These are phyloP conservation scores for Oryza glumipatula DNA, from an alignment of 176 grass and related monocot genomes.

Conservation along the genomic window DNA sequence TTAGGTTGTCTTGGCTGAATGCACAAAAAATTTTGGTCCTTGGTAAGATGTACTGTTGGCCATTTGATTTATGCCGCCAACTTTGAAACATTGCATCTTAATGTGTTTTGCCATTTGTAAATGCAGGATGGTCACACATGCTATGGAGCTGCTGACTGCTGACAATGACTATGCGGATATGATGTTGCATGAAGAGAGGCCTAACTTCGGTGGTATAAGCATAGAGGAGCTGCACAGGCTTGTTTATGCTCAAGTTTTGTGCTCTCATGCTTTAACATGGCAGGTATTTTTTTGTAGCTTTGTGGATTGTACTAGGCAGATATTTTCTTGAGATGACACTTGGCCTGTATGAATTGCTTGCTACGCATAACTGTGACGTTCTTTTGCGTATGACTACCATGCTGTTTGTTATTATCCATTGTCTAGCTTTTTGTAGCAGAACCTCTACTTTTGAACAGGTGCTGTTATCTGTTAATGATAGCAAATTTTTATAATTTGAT, in stretches of 20 bases:
- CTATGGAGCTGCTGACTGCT: slow-evolving; percentile 80
- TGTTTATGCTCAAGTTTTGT: slow-evolving; percentile 89
- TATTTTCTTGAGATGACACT: not conserved
- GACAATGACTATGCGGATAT: slow-evolving; percentile 81
- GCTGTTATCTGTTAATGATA: slow-evolving; percentile 36
- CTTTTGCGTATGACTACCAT: not conserved
- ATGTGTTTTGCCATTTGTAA: slow-evolving; percentile 40
- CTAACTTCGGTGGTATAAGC: slow-evolving; percentile 78
- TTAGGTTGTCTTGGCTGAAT: slow-evolving; percentile 92
- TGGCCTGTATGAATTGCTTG: slow-evolving; percentile 13
- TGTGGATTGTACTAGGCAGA: slow-evolving; percentile 17
- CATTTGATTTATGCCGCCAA: slow-evolving; percentile 32
- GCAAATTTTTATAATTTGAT: slow-evolving; percentile 4
- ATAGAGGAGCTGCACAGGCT: slow-evolving; percentile 91
- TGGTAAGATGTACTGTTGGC: slow-evolving; percentile 63
- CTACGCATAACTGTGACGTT: slow-evolving; percentile 11
- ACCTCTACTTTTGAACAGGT: not conserved
- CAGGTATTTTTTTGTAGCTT: slow-evolving; percentile 73
- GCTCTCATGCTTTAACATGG: slow-evolving; percentile 95
- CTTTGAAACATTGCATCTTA: slow-evolving; percentile 17
- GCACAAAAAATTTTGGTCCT: slow-evolving; percentile 80
- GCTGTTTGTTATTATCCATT: slow-evolving; percentile 13
- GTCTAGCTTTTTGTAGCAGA: slow-evolving; percentile 24
- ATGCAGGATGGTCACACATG: slow-evolving; percentile 92
- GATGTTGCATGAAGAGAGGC: slow-evolving; percentile 79